A percentile compares a stretch with the other conserved stretches of the same genome.
Conservation (phyloP, 1,284 basidiomycete genomes). For the Tranzscheliella williamsii region DNA sequence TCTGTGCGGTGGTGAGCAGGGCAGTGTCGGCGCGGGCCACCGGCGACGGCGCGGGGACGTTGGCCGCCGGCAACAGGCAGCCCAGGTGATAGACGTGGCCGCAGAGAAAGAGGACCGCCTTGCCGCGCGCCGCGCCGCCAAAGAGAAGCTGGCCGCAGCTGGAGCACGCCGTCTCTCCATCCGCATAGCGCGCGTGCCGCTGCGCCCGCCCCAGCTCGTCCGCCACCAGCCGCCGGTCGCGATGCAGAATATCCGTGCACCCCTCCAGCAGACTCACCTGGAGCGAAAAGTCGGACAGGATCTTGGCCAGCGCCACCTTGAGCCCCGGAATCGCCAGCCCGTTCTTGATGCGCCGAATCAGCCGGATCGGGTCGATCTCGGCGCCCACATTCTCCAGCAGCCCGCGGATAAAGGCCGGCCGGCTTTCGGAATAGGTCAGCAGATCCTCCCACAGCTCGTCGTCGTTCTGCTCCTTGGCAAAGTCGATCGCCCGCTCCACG, state of each 20-base stretch:
- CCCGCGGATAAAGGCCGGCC: constrained; percentile 92
- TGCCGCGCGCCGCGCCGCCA: neutral
- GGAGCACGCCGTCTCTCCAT: constrained; percentile 31
- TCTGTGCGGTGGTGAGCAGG: neutral
- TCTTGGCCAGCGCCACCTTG: constrained; percentile 92
- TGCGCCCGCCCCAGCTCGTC: constrained; percentile 34
- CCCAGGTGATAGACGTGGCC: constrained; percentile 33
- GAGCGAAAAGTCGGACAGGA: constrained; percentile 90
- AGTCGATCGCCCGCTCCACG: constrained; percentile 92
- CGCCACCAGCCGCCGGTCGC: constrained; percentile 39
- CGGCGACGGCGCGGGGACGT: neutral
- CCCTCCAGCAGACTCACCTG: constrained; percentile 62
- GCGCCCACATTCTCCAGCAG: constrained; percentile 89
- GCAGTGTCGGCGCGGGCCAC: neutral
- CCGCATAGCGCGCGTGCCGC: constrained; percentile 37
- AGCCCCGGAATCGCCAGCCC: constrained; percentile 94
- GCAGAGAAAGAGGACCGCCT: constrained; percentile 40
- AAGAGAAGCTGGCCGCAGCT: constrained; percentile 36
- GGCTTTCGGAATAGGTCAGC: constrained; percentile 87
- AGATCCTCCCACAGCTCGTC: constrained; percentile 98
- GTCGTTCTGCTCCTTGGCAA: constrained; percentile 95
- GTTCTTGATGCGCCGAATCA: constrained; percentile 91
- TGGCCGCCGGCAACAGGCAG: constrained; percentile 9
- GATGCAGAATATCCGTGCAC: constrained; percentile 48
- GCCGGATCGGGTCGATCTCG: constrained; percentile 90